Evolutionary conservation across 2,329 filamentous ascomycete species (phyloP), one percentile per base, ranked within the genome.

Genomic region (Neonectria neomacrospora): DNA sequence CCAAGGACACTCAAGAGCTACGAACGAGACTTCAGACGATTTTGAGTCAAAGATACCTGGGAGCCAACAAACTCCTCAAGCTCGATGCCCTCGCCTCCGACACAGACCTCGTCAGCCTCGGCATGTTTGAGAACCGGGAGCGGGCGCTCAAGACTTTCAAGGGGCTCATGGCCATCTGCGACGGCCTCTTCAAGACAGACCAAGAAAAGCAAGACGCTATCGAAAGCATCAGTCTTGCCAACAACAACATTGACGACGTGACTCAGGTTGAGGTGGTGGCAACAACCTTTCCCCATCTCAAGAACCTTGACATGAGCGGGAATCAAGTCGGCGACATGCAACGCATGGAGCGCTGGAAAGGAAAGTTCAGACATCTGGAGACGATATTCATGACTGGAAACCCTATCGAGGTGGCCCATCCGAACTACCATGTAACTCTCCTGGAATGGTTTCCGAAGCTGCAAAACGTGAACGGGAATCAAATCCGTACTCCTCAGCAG

Each of bases 81-180:
- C 87, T 99, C 10, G 94, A 93, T n/a, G 83, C 86, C 1, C 86
- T 98, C 10, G 90, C 87, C 32, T 82, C 86, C 51, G 95, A 98
- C 72, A 80, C 88, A 2, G 87, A 90, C 61, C 85, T 98, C 5
- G 83, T 89, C 57, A 83, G 86, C 44, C 89, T 94, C 78, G 92
- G 92, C 39, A 91, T 95, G 73, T 94, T 97, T 75, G 86, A 88
- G 65, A 88, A 82, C 63, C 87, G 86, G 62, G 88, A 90, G 3
- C 90, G 89, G 1, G 89, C 91, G 48, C 87, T 91, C 67, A 99
- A 97, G 77, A 92, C 97, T 66, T 97, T 98, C 80, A 92, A 92
- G 55, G 95, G 92, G 1, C 84, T 98, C 65, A 97, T 98, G 92
- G 89, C 88, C 63, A 89, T 97, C 50, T 94, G 92, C 76, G 90